Base-by-base conservation (phyloP, 2,329 filamentous ascomycete species). In the Calonectria ilicicola region DNA sequence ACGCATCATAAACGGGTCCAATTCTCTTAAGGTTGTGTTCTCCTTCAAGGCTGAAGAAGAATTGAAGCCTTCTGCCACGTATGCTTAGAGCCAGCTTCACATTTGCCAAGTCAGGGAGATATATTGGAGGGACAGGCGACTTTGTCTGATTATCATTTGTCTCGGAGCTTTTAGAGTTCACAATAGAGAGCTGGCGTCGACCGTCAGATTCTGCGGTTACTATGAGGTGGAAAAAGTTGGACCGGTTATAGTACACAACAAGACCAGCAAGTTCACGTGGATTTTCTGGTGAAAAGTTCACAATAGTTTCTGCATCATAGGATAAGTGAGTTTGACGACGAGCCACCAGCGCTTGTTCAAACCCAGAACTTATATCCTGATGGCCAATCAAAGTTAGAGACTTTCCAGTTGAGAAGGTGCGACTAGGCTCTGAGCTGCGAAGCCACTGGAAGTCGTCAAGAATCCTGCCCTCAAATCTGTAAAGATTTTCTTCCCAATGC, bases 201-300 rank as follows among this genome's bases (percentile, higher is more conserved):
- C 90, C 90, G 64, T 90, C 87, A 0, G 87, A 82, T 76, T 90
- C 82, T 0, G 90, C 90, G 2, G 89, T 90, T 1, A 92, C 88
- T 0, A 89, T 86, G 7, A 92, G 84, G 75, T 92, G 92, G 83
- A 91, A 92, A 82, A 91, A 92, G 81, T 92, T 92, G 83, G 85
- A 92, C 3, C 90, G 89, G 78, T 87, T 90, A 82, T 92, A 92
- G 80, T 92, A 92, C 0, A 89, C 89, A 14, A 88, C 89, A 10
- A 92, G 82, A 0, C 91, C 91, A 0, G 90, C 90, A 70, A 90
- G 92, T 75, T 91, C 87, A 12, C 90, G 85, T 83, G 91, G 90
- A 76, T 92, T 90, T 0, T 81, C 80, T 0, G 91, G 91, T 0
- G 82, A 81, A 76, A 90, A 91, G 69, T 87, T 84, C 2, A 91